phyloP scores from a whole-genome alignment of 768 basidiomycete genomes.

The Tulasnella sp. region DNA sequence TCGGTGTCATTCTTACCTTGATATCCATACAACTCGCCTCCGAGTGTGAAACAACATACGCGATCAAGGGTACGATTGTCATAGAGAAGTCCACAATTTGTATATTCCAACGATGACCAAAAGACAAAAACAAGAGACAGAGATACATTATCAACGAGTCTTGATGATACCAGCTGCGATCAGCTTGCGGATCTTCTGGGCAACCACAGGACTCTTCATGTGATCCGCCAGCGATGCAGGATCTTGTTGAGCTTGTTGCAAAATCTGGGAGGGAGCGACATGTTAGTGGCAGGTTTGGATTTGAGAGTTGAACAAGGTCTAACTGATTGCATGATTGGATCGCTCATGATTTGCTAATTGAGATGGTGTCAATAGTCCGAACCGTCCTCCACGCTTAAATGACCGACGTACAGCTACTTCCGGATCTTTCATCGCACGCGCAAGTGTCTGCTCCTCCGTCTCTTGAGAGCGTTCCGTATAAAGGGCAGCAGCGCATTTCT shows the following conservation, averaged over 20 bases:
- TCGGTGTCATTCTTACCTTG: not conserved
- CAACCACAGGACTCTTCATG: constrained; percentile 83
- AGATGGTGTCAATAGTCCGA: not conserved
- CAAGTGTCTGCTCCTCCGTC: constrained; percentile 83
- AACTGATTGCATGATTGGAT: constrained; percentile 78
- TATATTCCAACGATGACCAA: not conserved
- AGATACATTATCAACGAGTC: constrained; percentile 48
- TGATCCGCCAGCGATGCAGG: constrained; percentile 88
- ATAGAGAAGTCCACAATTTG: not conserved
- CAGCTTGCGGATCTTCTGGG: constrained; percentile 76
- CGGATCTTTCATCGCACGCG: constrained; percentile 94
- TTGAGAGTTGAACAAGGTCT: not conserved
- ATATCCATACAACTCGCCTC: not conserved
- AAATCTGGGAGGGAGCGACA: constrained; percentile 34
- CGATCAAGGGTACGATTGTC: not conserved
- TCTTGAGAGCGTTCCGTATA: constrained; percentile 71
- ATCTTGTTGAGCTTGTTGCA: constrained; percentile 87
- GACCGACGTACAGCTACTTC: constrained; percentile 66
- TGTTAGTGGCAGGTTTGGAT: not conserved
- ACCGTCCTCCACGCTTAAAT: constrained; percentile 2
- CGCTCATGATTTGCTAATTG: constrained; percentile 64
- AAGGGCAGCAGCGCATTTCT: constrained; percentile 71
- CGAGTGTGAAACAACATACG: not conserved
- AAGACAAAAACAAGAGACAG: not conserved
- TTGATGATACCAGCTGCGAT: constrained; percentile 89